phyloP scores from a whole-genome alignment of 768 basidiomycete genomes.

The Hericium rajendrae region DNA sequence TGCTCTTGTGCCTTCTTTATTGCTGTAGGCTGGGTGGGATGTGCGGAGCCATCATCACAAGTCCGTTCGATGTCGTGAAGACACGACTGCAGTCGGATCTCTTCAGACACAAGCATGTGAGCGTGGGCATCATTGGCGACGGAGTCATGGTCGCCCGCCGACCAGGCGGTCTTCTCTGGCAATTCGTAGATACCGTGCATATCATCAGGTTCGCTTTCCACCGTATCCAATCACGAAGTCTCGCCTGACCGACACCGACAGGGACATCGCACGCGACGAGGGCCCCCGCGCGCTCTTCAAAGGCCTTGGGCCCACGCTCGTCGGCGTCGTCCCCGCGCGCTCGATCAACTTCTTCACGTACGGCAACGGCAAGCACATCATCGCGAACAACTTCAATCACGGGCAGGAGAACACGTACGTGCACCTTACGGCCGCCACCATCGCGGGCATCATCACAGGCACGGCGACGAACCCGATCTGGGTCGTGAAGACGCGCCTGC shows the following conservation, averaged over 20 bases:
- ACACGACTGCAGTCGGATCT: slow-evolving; percentile 91
- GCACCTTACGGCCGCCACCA: slow-evolving; percentile 77
- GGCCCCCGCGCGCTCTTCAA: slow-evolving; percentile 86
- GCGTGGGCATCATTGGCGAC: slow-evolving; percentile 21
- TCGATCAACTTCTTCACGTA: slow-evolving; percentile 98
- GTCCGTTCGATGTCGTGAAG: slow-evolving; percentile 97
- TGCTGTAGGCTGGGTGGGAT: slow-evolving; percentile 81
- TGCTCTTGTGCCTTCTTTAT: not conserved
- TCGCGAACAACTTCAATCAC: slow-evolving; percentile 74
- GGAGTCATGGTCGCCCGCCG: slow-evolving; percentile 25
- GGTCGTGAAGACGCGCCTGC: slow-evolving; percentile 97
- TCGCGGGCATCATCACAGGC: slow-evolving; percentile 80
- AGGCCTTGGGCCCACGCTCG: slow-evolving; percentile 88
- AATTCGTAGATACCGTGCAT: slow-evolving; percentile 91
- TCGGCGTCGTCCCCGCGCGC: slow-evolving; percentile 90
- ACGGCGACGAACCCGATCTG: slow-evolving; percentile 96
- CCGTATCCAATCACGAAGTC: not conserved
- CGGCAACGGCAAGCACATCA: slow-evolving; percentile 89
- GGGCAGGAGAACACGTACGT: slow-evolving; percentile 77
- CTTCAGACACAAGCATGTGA: slow-evolving; percentile 42
- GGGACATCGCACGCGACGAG: slow-evolving; percentile 84
- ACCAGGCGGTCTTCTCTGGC: slow-evolving; percentile 59
- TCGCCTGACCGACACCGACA: slow-evolving; percentile 20
- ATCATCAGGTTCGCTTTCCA: slow-evolving; percentile 61
- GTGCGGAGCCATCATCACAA: slow-evolving; percentile 94